These are phyloP conservation scores for Backusella tarrabulga DNA, from an alignment of 192 early-diverging fungal species.

Conservation along the genomic window DNA sequence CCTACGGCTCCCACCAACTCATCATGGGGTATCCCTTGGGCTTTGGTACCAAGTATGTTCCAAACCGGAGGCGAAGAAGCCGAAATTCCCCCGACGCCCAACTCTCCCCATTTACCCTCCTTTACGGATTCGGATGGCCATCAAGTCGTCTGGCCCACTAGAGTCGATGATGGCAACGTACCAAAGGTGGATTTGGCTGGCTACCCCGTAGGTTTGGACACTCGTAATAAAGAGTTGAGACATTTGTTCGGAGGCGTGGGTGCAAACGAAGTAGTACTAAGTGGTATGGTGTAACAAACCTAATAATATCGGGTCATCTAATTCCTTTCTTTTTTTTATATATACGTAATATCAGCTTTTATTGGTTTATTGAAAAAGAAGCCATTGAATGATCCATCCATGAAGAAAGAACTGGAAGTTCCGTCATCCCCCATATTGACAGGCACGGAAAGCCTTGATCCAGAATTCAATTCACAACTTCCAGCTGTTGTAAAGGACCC, in stretches of 20 bases:
- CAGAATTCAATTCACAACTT: constrained; percentile 17
- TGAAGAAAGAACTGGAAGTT: not conserved
- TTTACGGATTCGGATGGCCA: constrained; percentile 8
- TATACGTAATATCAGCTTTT: constrained; percentile 11
- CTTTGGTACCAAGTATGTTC: constrained; percentile 39
- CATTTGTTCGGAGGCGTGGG: constrained; percentile 29
- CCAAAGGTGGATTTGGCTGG: constrained; percentile 26
- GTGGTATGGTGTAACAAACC: constrained; percentile 27
- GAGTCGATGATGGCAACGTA: constrained; percentile 15
- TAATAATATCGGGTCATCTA: not conserved
- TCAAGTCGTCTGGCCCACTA: constrained; percentile 33
- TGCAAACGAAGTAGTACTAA: constrained; percentile 31
- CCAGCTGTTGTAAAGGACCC: constrained; percentile 12
- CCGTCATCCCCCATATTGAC: not conserved
- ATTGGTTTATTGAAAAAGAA: constrained; percentile 20
- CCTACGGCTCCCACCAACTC: not conserved
- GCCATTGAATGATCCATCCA: constrained; percentile 10
- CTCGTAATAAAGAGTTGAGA: constrained; percentile 31
- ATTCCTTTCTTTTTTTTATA: not conserved
- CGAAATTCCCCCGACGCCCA: constrained; percentile 1
- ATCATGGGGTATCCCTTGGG: constrained; percentile 40
- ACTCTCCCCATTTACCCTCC: not conserved
- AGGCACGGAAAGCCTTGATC: constrained; percentile 7
- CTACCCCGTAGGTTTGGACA: constrained; percentile 19
- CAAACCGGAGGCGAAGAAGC: constrained; percentile 8